These are phyloP conservation scores for Malus hybrid DNA, from an alignment of 331 rosid species.

Conservation along the genomic window DNA sequence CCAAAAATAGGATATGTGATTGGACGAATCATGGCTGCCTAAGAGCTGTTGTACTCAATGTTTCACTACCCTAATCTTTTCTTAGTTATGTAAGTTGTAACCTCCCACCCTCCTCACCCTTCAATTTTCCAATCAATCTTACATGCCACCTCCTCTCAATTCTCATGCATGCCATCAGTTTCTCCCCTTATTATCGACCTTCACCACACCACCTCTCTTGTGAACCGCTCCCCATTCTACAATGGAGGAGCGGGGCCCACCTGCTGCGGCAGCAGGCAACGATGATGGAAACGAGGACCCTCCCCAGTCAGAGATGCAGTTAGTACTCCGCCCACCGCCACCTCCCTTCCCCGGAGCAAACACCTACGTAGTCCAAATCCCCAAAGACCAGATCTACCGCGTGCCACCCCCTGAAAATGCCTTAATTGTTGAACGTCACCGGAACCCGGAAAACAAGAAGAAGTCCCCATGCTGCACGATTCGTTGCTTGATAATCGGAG, in stretches of 20 bases:
- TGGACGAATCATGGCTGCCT: neutral
- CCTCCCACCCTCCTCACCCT: constrained; percentile 9
- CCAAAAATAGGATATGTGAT: neutral
- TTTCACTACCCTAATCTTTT: neutral
- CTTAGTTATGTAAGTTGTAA: constrained; percentile 7
- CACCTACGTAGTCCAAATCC: constrained; percentile 58
- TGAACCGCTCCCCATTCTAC: constrained; percentile 21
- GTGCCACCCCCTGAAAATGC: constrained; percentile 59
- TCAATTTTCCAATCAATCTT: neutral
- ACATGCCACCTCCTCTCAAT: constrained; percentile 7
- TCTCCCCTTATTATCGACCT: neutral
- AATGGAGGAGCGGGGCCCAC: constrained; percentile 45
- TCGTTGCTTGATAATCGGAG: neutral
- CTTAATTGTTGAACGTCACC: constrained; percentile 11
- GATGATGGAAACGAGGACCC: neutral
- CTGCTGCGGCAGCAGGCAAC: neutral
- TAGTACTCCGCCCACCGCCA: neutral
- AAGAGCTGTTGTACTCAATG: constrained; percentile 4
- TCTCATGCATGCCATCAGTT: constrained; percentile 7
- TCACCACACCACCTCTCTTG: neutral
- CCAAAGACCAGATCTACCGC: constrained; percentile 56
- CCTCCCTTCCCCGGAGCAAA: neutral
- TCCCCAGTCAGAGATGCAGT: neutral
- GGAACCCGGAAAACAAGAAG: neutral
- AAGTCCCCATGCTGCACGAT: neutral